Conservation (phyloP, 2,329 filamentous ascomycete species). For the Diaporthe nobilis region DNA sequence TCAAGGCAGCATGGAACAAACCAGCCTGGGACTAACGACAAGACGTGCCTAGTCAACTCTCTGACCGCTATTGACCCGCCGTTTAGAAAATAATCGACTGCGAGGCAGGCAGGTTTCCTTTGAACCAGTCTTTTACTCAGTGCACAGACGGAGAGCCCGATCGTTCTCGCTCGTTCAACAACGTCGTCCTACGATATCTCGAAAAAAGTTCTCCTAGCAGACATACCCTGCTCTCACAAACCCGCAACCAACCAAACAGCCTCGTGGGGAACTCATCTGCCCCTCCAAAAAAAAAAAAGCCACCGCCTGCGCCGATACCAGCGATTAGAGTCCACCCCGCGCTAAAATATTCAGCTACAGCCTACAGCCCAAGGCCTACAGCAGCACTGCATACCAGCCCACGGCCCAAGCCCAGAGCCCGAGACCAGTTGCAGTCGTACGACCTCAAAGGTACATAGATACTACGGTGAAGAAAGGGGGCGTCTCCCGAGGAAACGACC, state of each 20-base stretch:
- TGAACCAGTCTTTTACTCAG: background rate
- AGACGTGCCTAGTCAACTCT: slow-evolving; percentile 3
- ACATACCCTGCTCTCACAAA: background rate
- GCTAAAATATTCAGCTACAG: slow-evolving; percentile 38
- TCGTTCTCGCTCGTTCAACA: background rate
- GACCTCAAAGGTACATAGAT: slow-evolving; percentile 34
- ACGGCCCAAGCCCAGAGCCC: slow-evolving; percentile 21
- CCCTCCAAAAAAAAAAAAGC: slow-evolving; percentile 28
- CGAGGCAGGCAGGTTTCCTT: slow-evolving; percentile 1
- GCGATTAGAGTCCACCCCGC: slow-evolving; percentile 38
- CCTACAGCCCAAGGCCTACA: background rate
- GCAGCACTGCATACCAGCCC: slow-evolving; percentile 25
- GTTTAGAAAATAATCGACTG: background rate
- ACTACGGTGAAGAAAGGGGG: slow-evolving; percentile 31
- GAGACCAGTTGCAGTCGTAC: slow-evolving; percentile 35
- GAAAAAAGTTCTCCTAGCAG: background rate
- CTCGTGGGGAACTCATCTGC: slow-evolving; percentile 30
- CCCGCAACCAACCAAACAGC: slow-evolving; percentile 30
- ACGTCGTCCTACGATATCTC: background rate
- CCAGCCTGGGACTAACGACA: background rate
- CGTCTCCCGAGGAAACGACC: slow-evolving; percentile 28
- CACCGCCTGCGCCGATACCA: slow-evolving; percentile 4
- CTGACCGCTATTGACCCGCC: slow-evolving; percentile 20
- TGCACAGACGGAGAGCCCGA: slow-evolving; percentile 1
- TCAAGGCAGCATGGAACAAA: background rate